Evolutionary conservation across 2,329 filamentous ascomycete genomes (phyloP).

Genomic region (Talaromyces albobiverticillius): DNA sequence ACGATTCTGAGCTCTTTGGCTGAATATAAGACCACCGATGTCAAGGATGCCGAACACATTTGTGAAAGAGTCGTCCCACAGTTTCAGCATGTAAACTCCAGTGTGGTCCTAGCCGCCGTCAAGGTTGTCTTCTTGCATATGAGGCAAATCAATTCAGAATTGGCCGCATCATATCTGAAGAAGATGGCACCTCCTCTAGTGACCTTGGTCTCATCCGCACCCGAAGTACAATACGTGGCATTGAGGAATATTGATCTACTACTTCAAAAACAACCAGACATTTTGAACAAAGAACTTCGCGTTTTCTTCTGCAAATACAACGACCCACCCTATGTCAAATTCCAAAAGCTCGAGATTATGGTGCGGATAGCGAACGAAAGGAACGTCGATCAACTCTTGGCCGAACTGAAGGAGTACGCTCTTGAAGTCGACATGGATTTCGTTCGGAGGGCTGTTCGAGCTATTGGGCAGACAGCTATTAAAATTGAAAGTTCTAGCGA

Average conservation of each 20-base stretch:
- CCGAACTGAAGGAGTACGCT: slow-evolving; percentile 95
- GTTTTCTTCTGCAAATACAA: slow-evolving; percentile 99
- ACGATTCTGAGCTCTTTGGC: slow-evolving; percentile 88
- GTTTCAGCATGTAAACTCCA: slow-evolving; percentile 97
- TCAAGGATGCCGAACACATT: slow-evolving; percentile 96
- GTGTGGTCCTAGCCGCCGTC: slow-evolving; percentile 93
- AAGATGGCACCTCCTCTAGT: slow-evolving; percentile 98
- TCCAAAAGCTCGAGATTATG: slow-evolving; percentile 98
- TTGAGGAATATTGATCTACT: slow-evolving; percentile 93
- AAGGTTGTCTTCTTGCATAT: slow-evolving; percentile 98
- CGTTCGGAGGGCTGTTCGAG: slow-evolving; percentile 87
- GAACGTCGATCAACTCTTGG: slow-evolving; percentile 91
- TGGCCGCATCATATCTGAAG: slow-evolving; percentile 83
- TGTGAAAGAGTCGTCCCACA: slow-evolving; percentile 94
- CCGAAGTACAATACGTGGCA: slow-evolving; percentile 97
- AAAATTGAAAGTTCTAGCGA: slow-evolving; percentile 96
- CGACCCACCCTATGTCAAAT: slow-evolving; percentile 94
- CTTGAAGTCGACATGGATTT: slow-evolving; percentile 99
- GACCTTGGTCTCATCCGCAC: slow-evolving; percentile 89
- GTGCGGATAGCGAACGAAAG: slow-evolving; percentile 96
- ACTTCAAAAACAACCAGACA: slow-evolving; percentile 92
- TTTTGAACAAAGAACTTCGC: slow-evolving; percentile 92
- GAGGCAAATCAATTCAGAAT: slow-evolving; percentile 73
- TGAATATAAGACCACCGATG: slow-evolving; percentile 79
- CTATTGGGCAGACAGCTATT: slow-evolving; percentile 96